A percentile compares a stretch with the other conserved stretches of the same genome.
Conservation (phyloP, 2,329 filamentous ascomycete species). For the Stemphylium vesicarium region DNA sequence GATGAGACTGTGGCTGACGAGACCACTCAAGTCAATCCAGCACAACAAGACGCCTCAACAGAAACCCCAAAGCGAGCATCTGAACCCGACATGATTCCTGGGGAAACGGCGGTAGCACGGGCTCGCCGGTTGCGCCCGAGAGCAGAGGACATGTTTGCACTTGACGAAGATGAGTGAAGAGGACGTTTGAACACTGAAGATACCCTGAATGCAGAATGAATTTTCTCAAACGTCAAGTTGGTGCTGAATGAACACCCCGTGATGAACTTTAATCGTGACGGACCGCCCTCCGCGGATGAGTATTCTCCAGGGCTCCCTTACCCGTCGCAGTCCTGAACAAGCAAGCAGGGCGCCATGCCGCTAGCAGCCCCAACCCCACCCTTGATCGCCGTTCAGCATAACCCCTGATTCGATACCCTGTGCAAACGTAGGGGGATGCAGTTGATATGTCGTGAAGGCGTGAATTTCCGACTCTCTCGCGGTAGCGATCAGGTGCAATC, state of each 20-base stretch:
- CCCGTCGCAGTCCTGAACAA: not conserved
- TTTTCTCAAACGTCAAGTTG: not conserved
- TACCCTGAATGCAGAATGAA: slow-evolving; percentile 7
- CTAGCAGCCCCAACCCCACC: slow-evolving; percentile 17
- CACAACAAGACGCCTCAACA: not conserved
- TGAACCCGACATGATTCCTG: slow-evolving; percentile 23
- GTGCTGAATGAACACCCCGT: not conserved
- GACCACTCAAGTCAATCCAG: not conserved
- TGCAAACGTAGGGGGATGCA: not conserved
- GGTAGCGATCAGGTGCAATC: slow-evolving; percentile 9
- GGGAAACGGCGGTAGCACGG: slow-evolving; percentile 46
- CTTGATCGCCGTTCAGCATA: slow-evolving; percentile 10
- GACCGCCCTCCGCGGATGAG: not conserved
- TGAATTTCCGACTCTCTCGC: not conserved
- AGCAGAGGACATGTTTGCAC: slow-evolving; percentile 51
- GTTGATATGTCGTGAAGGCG: not conserved
- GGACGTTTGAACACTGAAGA: not conserved
- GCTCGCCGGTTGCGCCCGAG: slow-evolving; percentile 44
- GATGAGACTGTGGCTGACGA: not conserved
- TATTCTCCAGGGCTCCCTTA: not conserved
- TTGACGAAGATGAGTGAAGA: slow-evolving; percentile 26
- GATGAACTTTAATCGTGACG: not conserved
- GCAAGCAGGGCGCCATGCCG: slow-evolving; percentile 6
- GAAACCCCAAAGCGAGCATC: not conserved
- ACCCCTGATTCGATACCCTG: slow-evolving; percentile 12